Evolutionary conservation across 2,329 filamentous ascomycete species (phyloP).

Genomic region (Penicillium sp.): DNA sequence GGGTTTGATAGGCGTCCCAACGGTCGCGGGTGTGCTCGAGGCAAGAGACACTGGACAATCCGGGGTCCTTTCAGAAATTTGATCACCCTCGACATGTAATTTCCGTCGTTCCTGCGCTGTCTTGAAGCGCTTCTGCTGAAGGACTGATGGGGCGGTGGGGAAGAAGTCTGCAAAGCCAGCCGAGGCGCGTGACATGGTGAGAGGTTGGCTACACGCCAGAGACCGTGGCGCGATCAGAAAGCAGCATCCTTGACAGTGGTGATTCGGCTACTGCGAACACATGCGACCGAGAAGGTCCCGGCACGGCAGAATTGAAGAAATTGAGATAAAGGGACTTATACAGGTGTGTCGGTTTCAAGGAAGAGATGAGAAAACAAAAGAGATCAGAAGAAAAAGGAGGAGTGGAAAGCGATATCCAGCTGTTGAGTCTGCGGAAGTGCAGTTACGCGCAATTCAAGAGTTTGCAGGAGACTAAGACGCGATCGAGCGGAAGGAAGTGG

Average conservation of each 20-base stretch:
- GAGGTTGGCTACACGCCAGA: constrained; percentile 45
- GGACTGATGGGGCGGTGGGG: constrained; percentile 70
- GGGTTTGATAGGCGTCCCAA: constrained; percentile 16
- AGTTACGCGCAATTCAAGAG: constrained; percentile 19
- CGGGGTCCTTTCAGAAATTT: constrained; percentile 11
- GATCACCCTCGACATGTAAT: constrained; percentile 39
- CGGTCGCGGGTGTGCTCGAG: constrained; percentile 13
- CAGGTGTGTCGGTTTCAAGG: neutral
- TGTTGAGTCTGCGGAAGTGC: neutral
- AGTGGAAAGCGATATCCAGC: neutral
- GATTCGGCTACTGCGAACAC: constrained; percentile 22
- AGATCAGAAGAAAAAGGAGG: neutral
- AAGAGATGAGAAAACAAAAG: neutral
- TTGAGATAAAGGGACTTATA: constrained; percentile 1
- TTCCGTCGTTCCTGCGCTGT: constrained; percentile 58
- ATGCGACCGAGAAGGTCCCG: constrained; percentile 20
- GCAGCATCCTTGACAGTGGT: constrained; percentile 42
- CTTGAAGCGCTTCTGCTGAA: constrained; percentile 50
- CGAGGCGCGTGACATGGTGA: constrained; percentile 75
- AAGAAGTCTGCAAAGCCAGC: constrained; percentile 86
- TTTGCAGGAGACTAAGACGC: constrained; percentile 17
- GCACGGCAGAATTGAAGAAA: constrained; percentile 1
- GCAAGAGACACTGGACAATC: constrained; percentile 7
- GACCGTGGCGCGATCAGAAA: constrained; percentile 34
- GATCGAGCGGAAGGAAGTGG: constrained; percentile 15